Conservation (phyloP, 164 flowering plant species). For the Umbilicus rupestris region DNA sequence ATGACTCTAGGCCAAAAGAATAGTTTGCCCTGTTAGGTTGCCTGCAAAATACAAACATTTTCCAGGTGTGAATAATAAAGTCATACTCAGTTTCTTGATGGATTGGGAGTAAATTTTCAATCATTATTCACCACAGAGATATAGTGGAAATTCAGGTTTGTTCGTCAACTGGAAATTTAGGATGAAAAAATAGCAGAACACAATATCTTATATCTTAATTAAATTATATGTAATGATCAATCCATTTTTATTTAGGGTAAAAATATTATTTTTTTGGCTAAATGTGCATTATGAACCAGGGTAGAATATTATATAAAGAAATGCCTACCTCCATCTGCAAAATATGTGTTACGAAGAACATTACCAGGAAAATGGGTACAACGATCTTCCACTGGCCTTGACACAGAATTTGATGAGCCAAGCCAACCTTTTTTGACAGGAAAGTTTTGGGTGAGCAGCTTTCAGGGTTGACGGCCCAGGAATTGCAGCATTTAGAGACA, state of each 20-base stretch:
- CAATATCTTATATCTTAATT: too few relatives aligned
- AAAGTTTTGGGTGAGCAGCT: constrained; percentile 2
- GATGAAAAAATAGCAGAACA: too few relatives aligned
- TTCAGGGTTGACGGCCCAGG: not conserved
- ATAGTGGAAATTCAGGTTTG: not conserved
- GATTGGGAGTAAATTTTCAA: not conserved
- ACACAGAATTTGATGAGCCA: not conserved
- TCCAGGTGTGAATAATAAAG: not conserved
- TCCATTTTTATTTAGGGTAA: too few relatives aligned
- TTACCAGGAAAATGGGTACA: constrained; percentile 15
- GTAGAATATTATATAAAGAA: not conserved
- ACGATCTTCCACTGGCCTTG: not conserved
- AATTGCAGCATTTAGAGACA: not conserved
- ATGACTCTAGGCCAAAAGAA: too few relatives aligned
- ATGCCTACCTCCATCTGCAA: not conserved
- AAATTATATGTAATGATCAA: too few relatives aligned
- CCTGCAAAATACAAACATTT: not conserved
- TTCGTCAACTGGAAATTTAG: not conserved
- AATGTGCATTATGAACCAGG: not conserved
- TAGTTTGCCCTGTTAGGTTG: not conserved
- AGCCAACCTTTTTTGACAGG: not conserved
- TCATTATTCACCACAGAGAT: not conserved
- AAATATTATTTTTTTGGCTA: not conserved
- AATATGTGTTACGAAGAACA: not conserved
- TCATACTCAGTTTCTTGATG: not conserved